phyloP scores from a whole-genome alignment of 305 asterid genomes.

The Fraxinus dipetala region DNA sequence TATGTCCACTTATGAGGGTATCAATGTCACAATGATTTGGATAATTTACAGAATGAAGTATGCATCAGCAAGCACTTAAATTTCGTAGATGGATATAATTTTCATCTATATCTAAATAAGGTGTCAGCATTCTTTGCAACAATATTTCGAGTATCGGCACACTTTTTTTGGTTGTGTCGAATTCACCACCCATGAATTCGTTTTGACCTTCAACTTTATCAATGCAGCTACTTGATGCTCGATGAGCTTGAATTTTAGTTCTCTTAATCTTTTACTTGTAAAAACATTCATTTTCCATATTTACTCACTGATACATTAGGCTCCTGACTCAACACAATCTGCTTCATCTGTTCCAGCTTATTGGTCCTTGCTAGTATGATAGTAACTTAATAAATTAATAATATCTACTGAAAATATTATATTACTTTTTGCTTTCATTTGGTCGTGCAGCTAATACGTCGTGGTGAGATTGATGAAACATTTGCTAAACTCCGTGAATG shows the following conservation, averaged over 20 bases:
- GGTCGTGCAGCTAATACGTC: slow-evolving; percentile 62
- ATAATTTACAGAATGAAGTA: not conserved
- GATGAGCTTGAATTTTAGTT: not conserved
- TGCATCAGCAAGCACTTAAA: not conserved
- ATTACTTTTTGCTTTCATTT: slow-evolving; percentile 18
- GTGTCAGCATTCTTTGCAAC: not conserved
- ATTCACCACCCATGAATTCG: not conserved
- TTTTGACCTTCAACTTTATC: not conserved
- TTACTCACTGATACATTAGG: not conserved
- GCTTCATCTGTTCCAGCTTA: not conserved
- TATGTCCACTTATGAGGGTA: not conserved
- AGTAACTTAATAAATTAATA: not conserved
- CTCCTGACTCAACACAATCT: not conserved
- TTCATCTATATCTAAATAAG: not conserved
- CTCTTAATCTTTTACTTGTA: not conserved
- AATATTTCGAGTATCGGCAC: slow-evolving; percentile 8
- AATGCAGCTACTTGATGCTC: not conserved
- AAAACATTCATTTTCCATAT: not conserved
- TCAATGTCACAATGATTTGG: not conserved
- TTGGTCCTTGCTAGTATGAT: slow-evolving; percentile 3
- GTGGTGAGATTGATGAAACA: slow-evolving; percentile 72
- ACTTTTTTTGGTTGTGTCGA: not conserved
- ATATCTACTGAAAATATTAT: slow-evolving; percentile 4
- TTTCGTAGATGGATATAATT: not conserved
- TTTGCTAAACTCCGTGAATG: slow-evolving; percentile 50